Evolutionary conservation across 768 basidiomycete genomes (phyloP).

Genomic region (Amanita molliuscula): DNA sequence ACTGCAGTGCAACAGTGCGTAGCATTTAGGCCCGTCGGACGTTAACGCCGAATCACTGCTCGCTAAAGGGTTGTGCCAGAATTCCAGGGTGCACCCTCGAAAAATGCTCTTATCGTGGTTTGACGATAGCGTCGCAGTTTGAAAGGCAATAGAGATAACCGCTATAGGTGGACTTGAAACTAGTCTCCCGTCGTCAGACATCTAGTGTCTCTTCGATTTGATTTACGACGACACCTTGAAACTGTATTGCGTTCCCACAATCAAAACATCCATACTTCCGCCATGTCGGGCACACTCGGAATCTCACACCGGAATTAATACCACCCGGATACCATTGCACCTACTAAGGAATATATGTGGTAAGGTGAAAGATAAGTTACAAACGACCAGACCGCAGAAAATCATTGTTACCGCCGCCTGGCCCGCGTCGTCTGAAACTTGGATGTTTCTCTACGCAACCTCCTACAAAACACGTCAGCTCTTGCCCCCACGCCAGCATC

Average conservation of each 20-base stretch:
- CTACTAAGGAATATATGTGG: background rate
- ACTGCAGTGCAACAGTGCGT: too few species aligned
- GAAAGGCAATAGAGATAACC: too few species aligned
- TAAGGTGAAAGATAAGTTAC: background rate
- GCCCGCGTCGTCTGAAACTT: conserved; percentile 46
- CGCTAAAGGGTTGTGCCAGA: too few species aligned
- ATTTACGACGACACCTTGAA: too few species aligned
- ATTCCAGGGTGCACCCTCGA: too few species aligned
- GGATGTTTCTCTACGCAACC: conserved; percentile 54
- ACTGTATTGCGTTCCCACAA: background rate
- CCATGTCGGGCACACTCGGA: background rate
- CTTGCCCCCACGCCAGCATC: background rate
- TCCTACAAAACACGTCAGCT: conserved; percentile 25
- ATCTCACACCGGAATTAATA: background rate
- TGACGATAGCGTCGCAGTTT: too few species aligned
- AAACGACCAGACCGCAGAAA: background rate
- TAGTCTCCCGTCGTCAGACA: too few species aligned
- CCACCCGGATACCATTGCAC: background rate
- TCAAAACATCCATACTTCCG: background rate
- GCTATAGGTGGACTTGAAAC: too few species aligned
- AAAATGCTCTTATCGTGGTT: too few species aligned
- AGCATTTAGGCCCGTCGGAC: too few species aligned
- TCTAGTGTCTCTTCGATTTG: too few species aligned
- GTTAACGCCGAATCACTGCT: too few species aligned
- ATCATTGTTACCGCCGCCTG: conserved; percentile 21